Base-by-base conservation (phyloP, 768 basidiomycete species). In the Aureoboletus auriporus region DNA sequence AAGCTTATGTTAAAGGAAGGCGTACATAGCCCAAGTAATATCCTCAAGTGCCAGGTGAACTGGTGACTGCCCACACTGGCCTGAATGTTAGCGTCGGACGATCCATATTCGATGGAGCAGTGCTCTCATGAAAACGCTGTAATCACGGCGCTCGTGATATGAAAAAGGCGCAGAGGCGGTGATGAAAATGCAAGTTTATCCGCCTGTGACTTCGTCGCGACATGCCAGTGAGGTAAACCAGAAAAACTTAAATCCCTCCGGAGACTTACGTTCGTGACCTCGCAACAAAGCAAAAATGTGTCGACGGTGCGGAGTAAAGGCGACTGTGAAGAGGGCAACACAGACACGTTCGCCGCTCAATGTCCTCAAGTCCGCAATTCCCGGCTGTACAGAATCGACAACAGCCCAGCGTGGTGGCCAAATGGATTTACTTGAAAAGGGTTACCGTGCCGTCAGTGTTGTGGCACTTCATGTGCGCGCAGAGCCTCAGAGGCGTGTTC, bases 201-300 rank as follows among this genome's bases (percentile, higher is more conserved):
- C 37, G 13, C 17, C 17, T 29, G 13, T 20, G n/a, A 10, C 16
- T 14, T 13, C 28, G n/a, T 45, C 43, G 38, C 41, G 41, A 46
- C 44, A 30, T 41, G n/a, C n/a, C 36, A 34, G 46, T 54, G 62
- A 55, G 42, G 46, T 52, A 44, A 49, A 51, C 23, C 36, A 20
- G 31, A 56, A 38, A 44, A 53, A 47, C 16, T 10, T 41, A 45
- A 49, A 52, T 49, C 47, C 9, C 31, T 50, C 43, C 36, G 50
- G 40, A 37, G 51, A 57, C 52, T 65, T 65, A 63, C 62, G 60
- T 65, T 53, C 37, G 42, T 38, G 10, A 44, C 54, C 46, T 62
- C 41, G 41, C 49, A 39, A 64, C 55, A 46, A 30, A 36, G 34
- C 13, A 42, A 55, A 51, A 52, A 51, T 34, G 53, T 38, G 43